A percentile compares a stretch with the other conserved stretches of the same genome.
phyloP scores from a whole-genome alignment of 2,329 filamentous ascomycete species.

The Aspergillus melleus region DNA sequence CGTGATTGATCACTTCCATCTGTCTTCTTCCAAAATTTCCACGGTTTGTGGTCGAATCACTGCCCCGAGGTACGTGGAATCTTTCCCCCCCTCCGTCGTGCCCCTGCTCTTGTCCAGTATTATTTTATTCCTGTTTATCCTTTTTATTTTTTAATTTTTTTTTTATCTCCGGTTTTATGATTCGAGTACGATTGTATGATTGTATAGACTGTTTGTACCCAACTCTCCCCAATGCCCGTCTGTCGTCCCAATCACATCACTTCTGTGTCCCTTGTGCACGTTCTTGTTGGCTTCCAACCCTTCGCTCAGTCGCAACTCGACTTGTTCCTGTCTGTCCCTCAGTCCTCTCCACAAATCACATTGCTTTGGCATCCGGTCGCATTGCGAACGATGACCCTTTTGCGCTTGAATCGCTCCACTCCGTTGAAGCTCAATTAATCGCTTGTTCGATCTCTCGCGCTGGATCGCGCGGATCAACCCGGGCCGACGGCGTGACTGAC shows the following conservation, averaged over 20 bases:
- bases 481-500: constrained; percentile 20
- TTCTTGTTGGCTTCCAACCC: constrained; percentile 18
- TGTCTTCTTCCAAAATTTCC: background rate
- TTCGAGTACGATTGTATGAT: background rate
- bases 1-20: constrained; percentile 12
- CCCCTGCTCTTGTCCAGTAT: background rate
- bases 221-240: background rate
- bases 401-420: constrained; percentile 10
- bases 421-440: constrained; percentile 1
- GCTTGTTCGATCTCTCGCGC: constrained; percentile 6
- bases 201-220: background rate
- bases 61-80: constrained; percentile 6
- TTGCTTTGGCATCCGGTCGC: constrained; percentile 10
- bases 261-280: background rate
- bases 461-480: constrained; percentile 19
- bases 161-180: constrained; percentile 5
- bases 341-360: constrained; percentile 15
- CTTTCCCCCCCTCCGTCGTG: constrained; percentile 2
- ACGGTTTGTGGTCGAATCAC: constrained; percentile 9
- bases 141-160: no score
- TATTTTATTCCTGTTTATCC: background rate
- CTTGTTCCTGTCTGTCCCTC: background rate
- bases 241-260: background rate
- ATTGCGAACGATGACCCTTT: constrained; percentile 5
- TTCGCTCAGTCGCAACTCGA: background rate